Percentiles rank a stretch among this genome's conserved stretches.
Conservation (phyloP, 495 filamentous ascomycete species). For the Penicillium soppii region DNA sequence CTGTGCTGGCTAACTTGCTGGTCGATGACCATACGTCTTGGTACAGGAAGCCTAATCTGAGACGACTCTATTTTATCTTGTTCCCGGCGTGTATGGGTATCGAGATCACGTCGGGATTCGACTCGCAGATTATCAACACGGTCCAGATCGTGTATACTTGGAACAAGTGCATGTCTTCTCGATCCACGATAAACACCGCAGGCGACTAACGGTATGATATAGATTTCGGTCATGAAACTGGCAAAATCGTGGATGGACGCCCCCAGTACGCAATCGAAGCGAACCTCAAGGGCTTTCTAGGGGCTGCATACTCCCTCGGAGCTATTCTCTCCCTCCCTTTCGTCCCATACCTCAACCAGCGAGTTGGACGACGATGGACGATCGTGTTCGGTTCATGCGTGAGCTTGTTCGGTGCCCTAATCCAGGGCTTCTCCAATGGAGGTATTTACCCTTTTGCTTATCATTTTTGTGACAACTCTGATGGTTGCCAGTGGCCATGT, state of each 20-base stretch:
- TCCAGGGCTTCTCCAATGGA: constrained; percentile 47
- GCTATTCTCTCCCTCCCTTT: constrained; percentile 60
- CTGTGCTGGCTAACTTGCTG: constrained; percentile 24
- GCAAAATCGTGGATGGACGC: constrained; percentile 16
- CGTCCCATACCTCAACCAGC: constrained; percentile 57
- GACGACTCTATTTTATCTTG: constrained; percentile 58
- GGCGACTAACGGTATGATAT: background rate
- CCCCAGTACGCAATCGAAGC: constrained; percentile 20
- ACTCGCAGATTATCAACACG: constrained; percentile 69
- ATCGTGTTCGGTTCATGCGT: constrained; percentile 60
- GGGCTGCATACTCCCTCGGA: constrained; percentile 31
- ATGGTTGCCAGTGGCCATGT: constrained; percentile 16
- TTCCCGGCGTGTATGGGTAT: constrained; percentile 68
- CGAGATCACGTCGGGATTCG: constrained; percentile 71
- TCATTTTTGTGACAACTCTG: constrained; percentile 1
- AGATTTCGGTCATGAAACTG: constrained; percentile 39
- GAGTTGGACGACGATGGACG: constrained; percentile 53
- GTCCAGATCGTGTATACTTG: constrained; percentile 61
- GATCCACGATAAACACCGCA: constrained; percentile 1
- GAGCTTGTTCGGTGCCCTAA: constrained; percentile 56
- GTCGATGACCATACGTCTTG: constrained; percentile 36
- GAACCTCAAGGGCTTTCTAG: constrained; percentile 28
- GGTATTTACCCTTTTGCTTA: constrained; percentile 5
- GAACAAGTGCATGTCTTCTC: constrained; percentile 48
- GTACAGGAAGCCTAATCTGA: constrained; percentile 64